A percentile compares a stretch with the other conserved stretches of the same genome.
These are phyloP conservation scores for Flaveria brownii DNA, from an alignment of 129 eudicot genomes.

Conservation along the genomic window DNA sequence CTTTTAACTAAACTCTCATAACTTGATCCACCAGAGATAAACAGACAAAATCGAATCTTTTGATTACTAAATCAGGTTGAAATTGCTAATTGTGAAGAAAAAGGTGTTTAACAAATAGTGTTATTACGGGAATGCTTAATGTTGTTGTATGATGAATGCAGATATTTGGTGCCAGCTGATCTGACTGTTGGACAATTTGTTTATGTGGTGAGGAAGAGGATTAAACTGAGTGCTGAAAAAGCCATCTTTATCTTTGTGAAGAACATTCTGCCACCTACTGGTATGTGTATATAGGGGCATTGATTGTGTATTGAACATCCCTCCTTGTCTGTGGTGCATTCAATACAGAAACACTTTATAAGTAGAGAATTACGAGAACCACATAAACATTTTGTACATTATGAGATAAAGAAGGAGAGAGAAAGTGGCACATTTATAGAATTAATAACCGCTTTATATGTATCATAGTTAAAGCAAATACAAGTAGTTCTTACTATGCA, in stretches of 20 bases:
- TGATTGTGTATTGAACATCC: too few relatives aligned
- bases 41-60: neutral
- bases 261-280: constrained; percentile 91
- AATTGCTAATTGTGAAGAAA: neutral
- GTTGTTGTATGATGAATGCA: constrained; percentile 35
- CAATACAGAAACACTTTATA: neutral
- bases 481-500: neutral
- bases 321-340: neutral
- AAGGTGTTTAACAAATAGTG: neutral
- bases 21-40: neutral
- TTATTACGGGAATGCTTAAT: neutral
- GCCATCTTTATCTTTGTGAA: constrained; percentile 93
- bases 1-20: neutral
- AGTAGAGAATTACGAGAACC: neutral
- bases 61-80: neutral
- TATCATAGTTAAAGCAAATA: neutral
- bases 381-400: neutral
- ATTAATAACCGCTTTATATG: neutral
- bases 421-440: too few relatives aligned
- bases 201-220: constrained; percentile 92
- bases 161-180: constrained; percentile 97
- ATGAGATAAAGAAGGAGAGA: neutral
- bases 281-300: constrained; percentile 33
- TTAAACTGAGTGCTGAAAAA: constrained; percentile 95
- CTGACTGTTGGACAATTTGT: constrained; percentile 95